Evolutionary conservation across 129 eudicot genomes (phyloP).

Genomic region (Lactuca saligna): DNA sequence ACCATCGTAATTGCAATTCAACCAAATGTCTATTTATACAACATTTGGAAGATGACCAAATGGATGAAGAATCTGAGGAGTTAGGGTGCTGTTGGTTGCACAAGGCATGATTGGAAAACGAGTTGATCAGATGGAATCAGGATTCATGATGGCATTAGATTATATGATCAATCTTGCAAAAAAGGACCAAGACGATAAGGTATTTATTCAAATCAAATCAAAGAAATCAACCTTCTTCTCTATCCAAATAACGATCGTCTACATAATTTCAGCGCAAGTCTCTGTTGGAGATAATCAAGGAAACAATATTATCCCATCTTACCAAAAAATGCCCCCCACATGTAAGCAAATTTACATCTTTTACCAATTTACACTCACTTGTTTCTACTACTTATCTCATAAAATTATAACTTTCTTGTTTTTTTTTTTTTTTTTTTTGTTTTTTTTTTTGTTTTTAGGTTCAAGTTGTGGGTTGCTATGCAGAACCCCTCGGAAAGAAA

Average conservation of each 20-base stretch:
- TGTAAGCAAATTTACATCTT: slow-evolving; percentile 31
- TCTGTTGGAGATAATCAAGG: slow-evolving; percentile 89
- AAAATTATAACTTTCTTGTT: background rate
- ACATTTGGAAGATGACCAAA: slow-evolving; percentile 92
- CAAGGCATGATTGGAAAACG: slow-evolving; percentile 99
- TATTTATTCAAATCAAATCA: slow-evolving; percentile 16
- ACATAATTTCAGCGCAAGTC: slow-evolving; percentile 66
- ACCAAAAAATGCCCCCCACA: slow-evolving; percentile 96
- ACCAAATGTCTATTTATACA: slow-evolving; percentile 5
- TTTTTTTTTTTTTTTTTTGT: too few species aligned
- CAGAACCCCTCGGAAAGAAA: slow-evolving; percentile 89
- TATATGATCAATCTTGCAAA: slow-evolving; percentile 90
- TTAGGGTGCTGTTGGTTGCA: slow-evolving; percentile 87
- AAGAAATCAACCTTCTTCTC: background rate
- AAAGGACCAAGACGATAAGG: slow-evolving; percentile 83
- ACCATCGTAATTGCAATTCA: slow-evolving; percentile 2
- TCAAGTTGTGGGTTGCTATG: slow-evolving; percentile 97
- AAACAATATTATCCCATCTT: slow-evolving; percentile 90
- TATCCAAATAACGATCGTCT: background rate
- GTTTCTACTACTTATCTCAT: slow-evolving; percentile 8
- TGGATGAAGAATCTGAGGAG: slow-evolving; percentile 92
- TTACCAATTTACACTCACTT: background rate
- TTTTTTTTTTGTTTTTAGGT: too few species aligned
- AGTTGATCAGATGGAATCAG: slow-evolving; percentile 94
- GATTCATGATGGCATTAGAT: slow-evolving; percentile 98